Evolutionary conservation across 371 early-diverging fungal species (phyloP), one percentile per base, ranked within the genome.

Genomic region (Mucor velutinosus): DNA sequence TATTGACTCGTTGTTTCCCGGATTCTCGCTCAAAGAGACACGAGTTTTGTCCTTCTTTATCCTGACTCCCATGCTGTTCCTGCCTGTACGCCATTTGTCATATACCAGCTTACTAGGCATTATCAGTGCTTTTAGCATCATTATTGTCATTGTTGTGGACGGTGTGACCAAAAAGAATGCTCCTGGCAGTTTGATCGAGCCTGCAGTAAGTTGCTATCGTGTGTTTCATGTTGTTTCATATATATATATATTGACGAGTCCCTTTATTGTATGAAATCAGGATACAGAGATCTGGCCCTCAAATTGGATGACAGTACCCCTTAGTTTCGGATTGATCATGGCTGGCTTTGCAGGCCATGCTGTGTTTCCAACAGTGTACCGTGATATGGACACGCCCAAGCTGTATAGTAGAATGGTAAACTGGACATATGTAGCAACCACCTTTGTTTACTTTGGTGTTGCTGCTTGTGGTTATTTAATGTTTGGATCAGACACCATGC

Each of bases 391-490:
- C 6, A 66, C 71, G 19, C 81, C 84, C 0, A 81, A 80, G 58
- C 63, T 63, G 7, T 84, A 74, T 61, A 62, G 41, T 1, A 43
- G 67, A 5, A 76, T 84, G 84, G 84, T 82, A 10, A 80, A 82
- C 39, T 75, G 45, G n/a, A 76, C 79, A n/a, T 83, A 83, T 58
- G 14, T 73, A 0, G 71, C 67, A 0, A 76, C 80, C 10, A 67
- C 77, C 4, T 23, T 72, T 14, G 74, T 80, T 25, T 83, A 80
- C 49, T 70, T 78, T 33, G 62, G 62, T 19, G 76, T 83, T 3
- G 80, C 77, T n/a, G 75, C 75, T n/a, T 73, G 75, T 63, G 93
- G 94, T 8, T 93, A 92, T 75, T 25, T 82, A 15, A 94, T 93
- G 94, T 93, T 92, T 86, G 94, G 93, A 0, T 73, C 80, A 62